Base-by-base conservation (phyloP, 306 rosid genomes). In the Hippophae gyantsensis region DNA sequence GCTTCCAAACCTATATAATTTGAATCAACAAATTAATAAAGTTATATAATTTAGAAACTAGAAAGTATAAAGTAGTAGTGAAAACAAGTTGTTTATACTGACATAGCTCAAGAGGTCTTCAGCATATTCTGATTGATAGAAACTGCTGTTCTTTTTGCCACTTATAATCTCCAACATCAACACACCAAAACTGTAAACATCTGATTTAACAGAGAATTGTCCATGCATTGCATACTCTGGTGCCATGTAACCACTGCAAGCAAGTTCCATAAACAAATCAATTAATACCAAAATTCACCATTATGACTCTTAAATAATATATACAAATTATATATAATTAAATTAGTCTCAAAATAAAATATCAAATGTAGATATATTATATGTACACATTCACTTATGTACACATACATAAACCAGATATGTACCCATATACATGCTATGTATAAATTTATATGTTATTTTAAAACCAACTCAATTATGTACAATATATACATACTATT, bases 1-100 rank as follows among this genome's bases (percentile, higher is more conserved):
- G 64, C 52, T 49, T 74, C 85, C 89, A 83, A 51, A 68, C 79
- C 83, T 76, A 62, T 58, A 61, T 13, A 38, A 51, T 32, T 25
- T 25, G 25, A n/a, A 23, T 8, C 12, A 43, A 32, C 38, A 2
- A 32, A 3, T 32, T 32, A 32, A 32, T 32, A 32, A 32, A 32
- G 38, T 32, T 32, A 2, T 32, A 32, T 32, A 32, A 32, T 32
- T 32, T 32, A 32, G 38, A 32, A 32, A 32, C 38, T 32, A 9
- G 10, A 13, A 46, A 9, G 50, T 46, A 13, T 9, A 46, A 46
- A 9, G 50, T 46, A 13, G 13, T 46, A 7, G 13, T 46, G 13
- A 46, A 46, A 46, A 49, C 18, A 12, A 12, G 14, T 13, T 62
- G 7, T 13, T 49, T 6, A 42, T 8, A 53, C 78, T 67, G 26